phyloP scores from a whole-genome alignment of 257 asterid genomes.

The Nicotiana tabacum region DNA sequence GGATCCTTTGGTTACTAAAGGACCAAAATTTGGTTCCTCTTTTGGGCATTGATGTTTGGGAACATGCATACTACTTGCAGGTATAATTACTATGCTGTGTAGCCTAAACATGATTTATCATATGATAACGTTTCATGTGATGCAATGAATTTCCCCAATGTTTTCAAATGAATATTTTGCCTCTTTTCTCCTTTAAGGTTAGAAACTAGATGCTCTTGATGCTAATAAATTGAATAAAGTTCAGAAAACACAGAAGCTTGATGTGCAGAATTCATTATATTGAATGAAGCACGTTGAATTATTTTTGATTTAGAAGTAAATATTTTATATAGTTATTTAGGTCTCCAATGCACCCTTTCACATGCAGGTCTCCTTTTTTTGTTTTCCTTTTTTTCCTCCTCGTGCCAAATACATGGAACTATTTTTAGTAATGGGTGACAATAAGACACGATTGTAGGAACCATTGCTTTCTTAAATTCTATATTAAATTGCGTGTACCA shows the following conservation, averaged over 20 bases:
- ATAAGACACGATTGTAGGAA: neutral
- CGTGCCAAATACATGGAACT: neutral
- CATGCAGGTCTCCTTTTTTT: neutral
- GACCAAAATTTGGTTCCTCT: conserved; percentile 58
- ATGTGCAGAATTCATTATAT: neutral
- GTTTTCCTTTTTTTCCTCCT: no score
- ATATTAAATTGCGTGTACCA: neutral
- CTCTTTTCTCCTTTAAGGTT: neutral
- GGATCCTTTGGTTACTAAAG: conserved; percentile 74
- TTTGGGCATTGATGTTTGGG: conserved; percentile 83
- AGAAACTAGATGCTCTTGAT: neutral
- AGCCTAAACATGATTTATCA: neutral
- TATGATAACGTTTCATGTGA: neutral
- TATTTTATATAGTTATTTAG: neutral
- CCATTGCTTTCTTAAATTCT: neutral
- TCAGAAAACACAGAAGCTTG: neutral
- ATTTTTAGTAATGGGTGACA: neutral
- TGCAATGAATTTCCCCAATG: neutral
- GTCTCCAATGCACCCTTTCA: neutral
- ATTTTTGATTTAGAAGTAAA: neutral
- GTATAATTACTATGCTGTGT: conserved; percentile 18
- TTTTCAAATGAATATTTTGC: neutral
- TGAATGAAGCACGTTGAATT: neutral
- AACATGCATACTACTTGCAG: conserved; percentile 84
- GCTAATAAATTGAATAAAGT: neutral